Conservation (phyloP, 352 stramenopile genomes). For the Bremia lactucae region DNA sequence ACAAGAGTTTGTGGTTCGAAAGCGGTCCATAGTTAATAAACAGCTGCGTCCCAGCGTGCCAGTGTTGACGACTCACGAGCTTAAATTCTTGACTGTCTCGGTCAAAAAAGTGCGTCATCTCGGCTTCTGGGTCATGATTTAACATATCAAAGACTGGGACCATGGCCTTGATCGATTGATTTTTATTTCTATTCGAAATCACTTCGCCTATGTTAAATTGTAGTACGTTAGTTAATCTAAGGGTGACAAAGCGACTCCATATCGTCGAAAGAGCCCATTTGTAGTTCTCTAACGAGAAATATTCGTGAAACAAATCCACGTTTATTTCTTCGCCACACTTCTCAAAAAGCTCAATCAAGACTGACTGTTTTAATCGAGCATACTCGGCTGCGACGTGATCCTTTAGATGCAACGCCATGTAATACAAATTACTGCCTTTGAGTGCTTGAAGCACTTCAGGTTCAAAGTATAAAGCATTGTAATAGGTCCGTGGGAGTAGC, state of each 20-base stretch:
- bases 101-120: conserved; percentile 69
- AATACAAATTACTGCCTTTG: conserved; percentile 51
- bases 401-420: conserved; percentile 55
- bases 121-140: conserved; percentile 66
- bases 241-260: conserved; percentile 77
- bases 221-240: conserved; percentile 26
- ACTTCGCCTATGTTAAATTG: neutral
- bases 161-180: conserved; percentile 61
- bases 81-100: conserved; percentile 34
- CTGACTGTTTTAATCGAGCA: conserved; percentile 20
- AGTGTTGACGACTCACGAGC: conserved; percentile 69
- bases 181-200: conserved; percentile 1
- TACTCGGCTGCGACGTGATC: conserved; percentile 46
- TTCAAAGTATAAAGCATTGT: conserved; percentile 65
- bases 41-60: conserved; percentile 53
- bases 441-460: conserved; percentile 27
- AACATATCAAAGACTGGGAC: conserved; percentile 82
- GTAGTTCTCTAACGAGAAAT: conserved; percentile 63
- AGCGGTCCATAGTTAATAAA: conserved; percentile 75
- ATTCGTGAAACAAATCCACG: conserved; percentile 21
- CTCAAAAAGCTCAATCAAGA: conserved; percentile 43
- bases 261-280: conserved; percentile 80
- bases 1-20: conserved; percentile 76
- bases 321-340: conserved; percentile 20
- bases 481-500: conserved; percentile 43